These are phyloP conservation scores for Pseudonectria buxi DNA, from an alignment of 2,329 filamentous ascomycete species.

Conservation along the genomic window DNA sequence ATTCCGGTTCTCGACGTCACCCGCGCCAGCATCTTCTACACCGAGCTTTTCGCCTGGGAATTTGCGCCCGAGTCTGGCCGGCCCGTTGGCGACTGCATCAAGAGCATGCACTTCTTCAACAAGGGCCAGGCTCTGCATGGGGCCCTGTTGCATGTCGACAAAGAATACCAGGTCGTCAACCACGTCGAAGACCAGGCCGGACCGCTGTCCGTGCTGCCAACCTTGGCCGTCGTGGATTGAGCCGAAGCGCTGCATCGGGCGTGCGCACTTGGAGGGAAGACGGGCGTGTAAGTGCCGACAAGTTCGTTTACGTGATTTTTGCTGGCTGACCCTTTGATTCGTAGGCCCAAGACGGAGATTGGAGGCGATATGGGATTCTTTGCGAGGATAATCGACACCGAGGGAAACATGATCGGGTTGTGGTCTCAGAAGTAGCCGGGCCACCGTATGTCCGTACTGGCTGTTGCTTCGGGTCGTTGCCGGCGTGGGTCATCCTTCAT, in stretches of 20 bases:
- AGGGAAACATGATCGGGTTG: conserved; percentile 32
- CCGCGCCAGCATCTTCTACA: conserved; percentile 32
- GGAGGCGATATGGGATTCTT: conserved; percentile 28
- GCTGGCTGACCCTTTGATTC: background rate
- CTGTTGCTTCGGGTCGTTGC: background rate
- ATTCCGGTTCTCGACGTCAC: conserved; percentile 29
- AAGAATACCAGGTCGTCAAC: conserved; percentile 22
- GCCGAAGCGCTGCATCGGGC: conserved; percentile 25
- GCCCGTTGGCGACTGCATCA: conserved; percentile 16
- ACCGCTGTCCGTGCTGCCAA: conserved; percentile 26
- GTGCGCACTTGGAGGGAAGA: conserved; percentile 25
- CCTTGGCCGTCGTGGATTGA: conserved; percentile 27
- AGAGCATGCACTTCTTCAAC: conserved; percentile 29
- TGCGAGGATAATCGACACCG: conserved; percentile 30
- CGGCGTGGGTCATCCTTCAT: no score
- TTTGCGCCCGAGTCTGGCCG: conserved; percentile 15
- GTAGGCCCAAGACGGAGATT: conserved; percentile 30
- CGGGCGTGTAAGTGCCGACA: conserved; percentile 26
- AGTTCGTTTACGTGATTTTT: background rate
- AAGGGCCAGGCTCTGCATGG: conserved; percentile 27
- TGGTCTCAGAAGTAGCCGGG: conserved; percentile 23
- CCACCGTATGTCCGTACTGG: no score
- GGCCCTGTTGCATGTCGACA: conserved; percentile 28
- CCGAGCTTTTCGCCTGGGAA: conserved; percentile 29
- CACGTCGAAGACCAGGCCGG: conserved; percentile 17